Evolutionary conservation across 2,329 filamentous ascomycete species (phyloP), one percentile per base, ranked within the genome.

Genomic region (Xenosphaeropsis pyriputrescens): DNA sequence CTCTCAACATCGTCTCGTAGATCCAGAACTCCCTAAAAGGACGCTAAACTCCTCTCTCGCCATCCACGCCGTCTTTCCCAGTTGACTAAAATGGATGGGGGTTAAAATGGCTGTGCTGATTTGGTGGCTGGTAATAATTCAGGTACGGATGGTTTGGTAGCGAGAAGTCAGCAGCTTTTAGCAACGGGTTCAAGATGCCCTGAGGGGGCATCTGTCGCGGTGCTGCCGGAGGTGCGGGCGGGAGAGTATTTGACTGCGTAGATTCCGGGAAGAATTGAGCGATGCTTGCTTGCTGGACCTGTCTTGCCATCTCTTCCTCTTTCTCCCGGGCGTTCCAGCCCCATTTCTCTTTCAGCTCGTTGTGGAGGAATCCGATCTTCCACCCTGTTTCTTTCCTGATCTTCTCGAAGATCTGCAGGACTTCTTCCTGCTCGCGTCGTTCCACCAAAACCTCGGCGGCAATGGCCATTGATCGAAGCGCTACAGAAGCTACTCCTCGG

Each of bases 61-160:
- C 22, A 26, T 26, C 3, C 8, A 11, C 22, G 22, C 22, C 4
- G 22, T 9, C 7, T 3, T 26, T 26, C 22, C 4, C 8, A 9
- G 3, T 3, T 11, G 7, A 3, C 8, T 26, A 26, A 26, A 26
- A 26, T 5, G 22, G 22, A 26, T 26, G 22, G 8, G 22, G 22
- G 31, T 40, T 34, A 32, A 45, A 52, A 16, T 52, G 49, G 32
- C 46, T 44, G 8, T 45, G 43, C 34, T 57, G 66, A 46, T 70
- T 80, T 2, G 83, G 81, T 29, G 82, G 78, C 44, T 85, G 77
- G 49, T 89, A 93, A 58, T 79, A 79, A 36, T 77, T 75, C 52
- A 85, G 79, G 51, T 91, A 93, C 1, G 85, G 84, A 57, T 88
- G 83, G 45, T 85, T 78, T 4, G 82, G 79, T 47, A 79, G 65